Evolutionary conservation across 768 basidiomycete species (phyloP).

Genomic region (Kondoa malvinella): DNA sequence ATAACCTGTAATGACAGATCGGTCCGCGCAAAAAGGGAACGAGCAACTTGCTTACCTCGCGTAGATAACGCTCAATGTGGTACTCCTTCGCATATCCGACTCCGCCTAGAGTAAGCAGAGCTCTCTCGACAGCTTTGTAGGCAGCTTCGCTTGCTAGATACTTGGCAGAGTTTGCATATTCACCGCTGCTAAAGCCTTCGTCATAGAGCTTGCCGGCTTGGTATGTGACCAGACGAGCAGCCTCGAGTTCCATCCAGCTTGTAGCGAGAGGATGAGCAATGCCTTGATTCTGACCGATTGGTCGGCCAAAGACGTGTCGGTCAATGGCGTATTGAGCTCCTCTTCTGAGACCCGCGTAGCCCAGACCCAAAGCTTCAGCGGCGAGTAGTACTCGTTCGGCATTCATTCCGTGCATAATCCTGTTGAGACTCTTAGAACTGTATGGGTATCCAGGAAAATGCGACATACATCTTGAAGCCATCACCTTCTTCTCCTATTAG

Average conservation of each 20-base stretch:
- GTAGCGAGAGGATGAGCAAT: constrained; percentile 26
- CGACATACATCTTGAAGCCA: constrained; percentile 21
- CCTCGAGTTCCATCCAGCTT: constrained; percentile 22
- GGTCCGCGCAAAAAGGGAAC: not conserved
- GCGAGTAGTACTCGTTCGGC: constrained; percentile 25
- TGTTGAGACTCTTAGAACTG: not conserved
- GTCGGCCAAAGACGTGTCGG: constrained; percentile 22
- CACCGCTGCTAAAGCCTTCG: constrained; percentile 14
- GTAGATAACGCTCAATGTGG: constrained; percentile 2
- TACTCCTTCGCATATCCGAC: constrained; percentile 6
- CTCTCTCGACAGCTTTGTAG: constrained; percentile 22
- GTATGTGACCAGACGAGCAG: constrained; percentile 18
- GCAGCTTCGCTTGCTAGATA: constrained; percentile 25
- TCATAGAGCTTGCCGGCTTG: constrained; percentile 20
- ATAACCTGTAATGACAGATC: not conserved
- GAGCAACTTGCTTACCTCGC: not conserved
- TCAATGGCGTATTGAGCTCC: constrained; percentile 23
- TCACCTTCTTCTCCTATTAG: constrained; percentile 22
- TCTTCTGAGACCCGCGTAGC: constrained; percentile 22
- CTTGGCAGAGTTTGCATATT: constrained; percentile 22
- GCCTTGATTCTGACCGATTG: constrained; percentile 24
- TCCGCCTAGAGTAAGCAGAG: constrained; percentile 4
- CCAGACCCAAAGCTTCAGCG: constrained; percentile 22
- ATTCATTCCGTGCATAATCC: constrained; percentile 27
- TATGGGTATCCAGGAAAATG: not conserved